Conservation (phyloP, 2,329 filamentous ascomycete species). For the Westerdykella sp. region DNA sequence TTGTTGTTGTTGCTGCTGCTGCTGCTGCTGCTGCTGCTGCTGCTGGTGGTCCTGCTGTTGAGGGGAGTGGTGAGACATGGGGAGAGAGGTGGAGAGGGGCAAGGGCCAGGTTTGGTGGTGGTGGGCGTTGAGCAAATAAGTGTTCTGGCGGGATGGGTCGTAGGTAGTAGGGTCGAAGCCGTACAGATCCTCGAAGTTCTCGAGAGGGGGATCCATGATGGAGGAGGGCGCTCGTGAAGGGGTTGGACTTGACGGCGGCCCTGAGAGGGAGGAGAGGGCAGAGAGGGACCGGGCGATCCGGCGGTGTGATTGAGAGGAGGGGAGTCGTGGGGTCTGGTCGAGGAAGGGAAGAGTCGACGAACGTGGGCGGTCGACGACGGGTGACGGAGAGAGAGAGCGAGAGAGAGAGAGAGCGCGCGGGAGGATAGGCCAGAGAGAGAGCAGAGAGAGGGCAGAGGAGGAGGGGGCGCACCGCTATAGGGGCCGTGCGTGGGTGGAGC, state of each 20-base stretch:
- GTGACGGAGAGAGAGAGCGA: slow-evolving; percentile 3
- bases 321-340: slow-evolving; percentile 8
- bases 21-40: no score
- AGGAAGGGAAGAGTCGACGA: slow-evolving; percentile 11
- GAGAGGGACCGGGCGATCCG: slow-evolving; percentile 13
- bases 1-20: slow-evolving; percentile 18
- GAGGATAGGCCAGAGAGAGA: slow-evolving; percentile 7
- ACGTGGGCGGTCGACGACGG: slow-evolving; percentile 1
- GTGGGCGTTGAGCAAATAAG: slow-evolving; percentile 16
- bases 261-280: slow-evolving; percentile 3
- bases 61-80: slow-evolving; percentile 1
- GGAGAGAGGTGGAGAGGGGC: slow-evolving; percentile 17
- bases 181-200: slow-evolving; percentile 37
- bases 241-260: not conserved
- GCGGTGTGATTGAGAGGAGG: slow-evolving; percentile 12
- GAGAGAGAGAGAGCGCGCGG: slow-evolving; percentile 7
- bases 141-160: slow-evolving; percentile 30
- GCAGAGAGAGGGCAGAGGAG: no score
- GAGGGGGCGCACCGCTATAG: slow-evolving; percentile 1
- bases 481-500: slow-evolving; percentile 3
- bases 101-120: slow-evolving; percentile 35
- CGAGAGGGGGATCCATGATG: slow-evolving; percentile 41
- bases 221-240: not conserved
- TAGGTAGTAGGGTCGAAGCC: slow-evolving; percentile 35
- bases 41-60: slow-evolving; percentile 12